Evolutionary conservation across 495 filamentous ascomycete species (phyloP), one percentile per base, ranked within the genome.

Genomic region (Neurospora sp.): DNA sequence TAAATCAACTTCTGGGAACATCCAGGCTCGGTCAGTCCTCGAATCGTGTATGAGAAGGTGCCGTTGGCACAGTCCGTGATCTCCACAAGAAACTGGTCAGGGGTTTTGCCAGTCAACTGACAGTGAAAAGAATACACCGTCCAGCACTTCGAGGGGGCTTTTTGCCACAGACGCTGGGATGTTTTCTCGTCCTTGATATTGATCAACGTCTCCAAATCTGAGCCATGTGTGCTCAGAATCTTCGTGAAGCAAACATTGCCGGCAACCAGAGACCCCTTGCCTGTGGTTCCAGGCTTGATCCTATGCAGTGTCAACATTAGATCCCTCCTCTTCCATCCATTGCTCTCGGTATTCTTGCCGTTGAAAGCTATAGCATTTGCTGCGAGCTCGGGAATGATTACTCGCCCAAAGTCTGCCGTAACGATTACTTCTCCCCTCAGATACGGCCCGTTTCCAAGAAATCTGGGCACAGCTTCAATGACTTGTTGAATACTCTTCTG

Each of bases 81-180:
- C 7, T 83, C 81, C 8, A 91, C 79, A 18, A 85, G 71, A 71
- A 90, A 84, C 18, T 37, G 44, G 5, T 18, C 18, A 3, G 14
- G 12, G 0, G 71, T 61, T 3, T 77, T 65, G 0, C 69, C 22
- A 16, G 74, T 75, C 1, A 77, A 76, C 72, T 1, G 27, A 20
- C 88, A 89, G 18, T 78, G 79, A 45, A 88, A 87, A 31, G 89
- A 85, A 73, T 90, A 91, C 2, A 79, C 73, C 4, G 87, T 78
- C 38, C 71, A 80, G 31, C 76, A 75, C 3, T 76, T 27, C 1
- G n/a, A 10, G 0, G 42, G 53, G 0, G 42, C 39, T 71, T 20
- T 73, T 18, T 75, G 70, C 81, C 73, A 83, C 14, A 71, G 59
- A 27, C n/a, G 76, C 68, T 1, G 76, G 77, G 8, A 41, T 8